phyloP scores from a whole-genome alignment of 768 basidiomycete genomes.

The Mycena capillaripes region DNA sequence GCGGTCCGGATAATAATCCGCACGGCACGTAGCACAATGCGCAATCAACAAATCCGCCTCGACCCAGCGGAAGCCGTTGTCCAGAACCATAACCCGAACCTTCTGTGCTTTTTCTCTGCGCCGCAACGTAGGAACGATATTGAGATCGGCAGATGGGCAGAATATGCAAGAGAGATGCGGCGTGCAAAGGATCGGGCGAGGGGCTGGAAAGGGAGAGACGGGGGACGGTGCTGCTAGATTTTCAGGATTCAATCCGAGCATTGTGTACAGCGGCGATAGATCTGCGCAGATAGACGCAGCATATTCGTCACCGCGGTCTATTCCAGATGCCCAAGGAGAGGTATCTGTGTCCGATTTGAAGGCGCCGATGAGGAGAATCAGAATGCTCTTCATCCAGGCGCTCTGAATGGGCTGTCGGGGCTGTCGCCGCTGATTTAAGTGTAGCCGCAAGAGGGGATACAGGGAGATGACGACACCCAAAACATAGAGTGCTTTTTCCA shows the following conservation, averaged over 20 bases:
- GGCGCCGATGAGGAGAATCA: not conserved
- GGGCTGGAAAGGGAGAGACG: not conserved
- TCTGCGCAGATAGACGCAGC: not conserved
- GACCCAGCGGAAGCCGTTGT: not conserved
- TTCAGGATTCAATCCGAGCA: constrained; percentile 15
- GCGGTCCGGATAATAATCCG: not conserved
- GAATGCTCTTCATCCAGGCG: constrained; percentile 13
- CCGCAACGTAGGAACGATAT: constrained; percentile 17
- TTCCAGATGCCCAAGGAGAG: constrained; percentile 3
- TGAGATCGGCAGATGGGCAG: constrained; percentile 10
- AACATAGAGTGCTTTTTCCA: constrained; percentile 22
- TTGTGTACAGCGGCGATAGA: not conserved
- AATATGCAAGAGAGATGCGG: constrained; percentile 6
- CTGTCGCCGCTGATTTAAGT: constrained; percentile 19
- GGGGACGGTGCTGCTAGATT: not conserved
- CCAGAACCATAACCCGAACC: constrained; percentile 13
- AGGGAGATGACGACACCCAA: constrained; percentile 19
- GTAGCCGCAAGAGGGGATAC: constrained; percentile 23
- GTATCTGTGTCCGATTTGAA: not conserved
- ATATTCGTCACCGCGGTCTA: constrained; percentile 1
- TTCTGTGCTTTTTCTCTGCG: not conserved
- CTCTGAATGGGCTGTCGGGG: not conserved
- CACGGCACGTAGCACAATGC: not conserved
- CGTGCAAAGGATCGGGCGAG: constrained; percentile 17
- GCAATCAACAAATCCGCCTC: constrained; percentile 6